Base-by-base conservation (phyloP, 164 flowering plant species). In the Echeveria elegans region DNA sequence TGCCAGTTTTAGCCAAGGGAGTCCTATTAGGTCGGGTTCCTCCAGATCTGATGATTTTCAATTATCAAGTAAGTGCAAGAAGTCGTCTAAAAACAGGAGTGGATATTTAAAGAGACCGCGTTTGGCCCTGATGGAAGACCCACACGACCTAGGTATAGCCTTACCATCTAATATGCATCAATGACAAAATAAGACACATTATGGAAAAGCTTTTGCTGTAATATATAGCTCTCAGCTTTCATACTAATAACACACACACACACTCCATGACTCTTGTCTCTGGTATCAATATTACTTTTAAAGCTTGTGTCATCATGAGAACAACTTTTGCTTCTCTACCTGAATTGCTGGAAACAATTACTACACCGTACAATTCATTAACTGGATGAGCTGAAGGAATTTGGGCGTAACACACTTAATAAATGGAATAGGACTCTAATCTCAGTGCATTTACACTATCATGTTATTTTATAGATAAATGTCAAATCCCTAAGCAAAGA, bases 51-150 rank as follows among this genome's bases (percentile, higher is more conserved):
- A 77, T 59, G 75, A 62, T 69, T 74, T 73, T 58, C 76, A 73
- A 21, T 66, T 75, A 56, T 80, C 56, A 43, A 69, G 56, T 32
- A 82, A 72, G 70, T 59, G 73, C 29, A 84, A 71, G 68, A 83
- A 80, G 72, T 24, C 70, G 11, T 53, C 78, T 36, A 82, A 78
- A 72, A 82, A 67, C 63, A 69, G 75, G 66, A 69, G 70, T 70
- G 75, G 73, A 65, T 58, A 72, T 80, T 79, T 76, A 45, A 89
- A 86, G 78, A 83, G 82, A 70, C 80, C 73, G 67, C 69, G 82
- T 48, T 38, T 68, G 16, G 72, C 69, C 40, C 79, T 64, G 29
- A 41, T 64, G 47, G 86, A 81, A 63, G 81, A 75, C 63, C 72
- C 76, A n/a, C 30, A 66, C 37, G 74, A 52, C 67, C 47, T 71